Evolutionary conservation across 371 early-diverging fungal species (phyloP), one percentile per base, ranked within the genome.

Genomic region (Conidiobolus incongruus): DNA sequence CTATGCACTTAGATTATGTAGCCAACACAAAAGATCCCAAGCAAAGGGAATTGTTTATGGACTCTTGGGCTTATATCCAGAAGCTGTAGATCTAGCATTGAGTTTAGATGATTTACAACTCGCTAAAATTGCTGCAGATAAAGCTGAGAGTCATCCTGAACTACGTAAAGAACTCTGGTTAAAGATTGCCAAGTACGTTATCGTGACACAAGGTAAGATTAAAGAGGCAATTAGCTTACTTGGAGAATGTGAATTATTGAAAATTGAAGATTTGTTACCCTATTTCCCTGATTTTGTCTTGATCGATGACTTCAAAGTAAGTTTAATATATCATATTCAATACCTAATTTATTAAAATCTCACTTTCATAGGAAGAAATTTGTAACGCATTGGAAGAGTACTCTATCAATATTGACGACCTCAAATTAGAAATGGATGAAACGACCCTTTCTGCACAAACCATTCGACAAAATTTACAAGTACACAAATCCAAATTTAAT

Each of bases 211-310:
- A 47, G 68, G 76, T 47, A 81, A 89, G 44, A 81, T 89, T 31
- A 78, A 81, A 51, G 66, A 67, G 72, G 92, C 86, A 3, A 81
- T 93, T 68, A 67, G 72, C 17, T 74, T 85, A 49, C 54, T 88
- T 28, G 71, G 75, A 46, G 60, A 75, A 35, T 73, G 78, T 29
- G 81, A 82, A 35, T 58, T 91, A 11, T 58, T 94, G 29, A 81
- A 82, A 48, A 81, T 95, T 41, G 90, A 92, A 53, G 93, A 96
- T 52, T 75, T 96, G 20, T 54, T 96, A 22, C 92, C 90, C 1
- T 86, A 79, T 55, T 92, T 95, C 53, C 92, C 93, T 0, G 93
- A 93, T 46, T 89, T 88, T 59, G 80, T 82, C 0, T 60, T 77
- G 0, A 94, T 95, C 51, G 88, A 91, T 49, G 88, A 91, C 46